Evolutionary conservation across 2,329 filamentous ascomycete genomes (phyloP), one percentile per base, ranked within the genome.

Genomic region (Orbilia quercus): DNA sequence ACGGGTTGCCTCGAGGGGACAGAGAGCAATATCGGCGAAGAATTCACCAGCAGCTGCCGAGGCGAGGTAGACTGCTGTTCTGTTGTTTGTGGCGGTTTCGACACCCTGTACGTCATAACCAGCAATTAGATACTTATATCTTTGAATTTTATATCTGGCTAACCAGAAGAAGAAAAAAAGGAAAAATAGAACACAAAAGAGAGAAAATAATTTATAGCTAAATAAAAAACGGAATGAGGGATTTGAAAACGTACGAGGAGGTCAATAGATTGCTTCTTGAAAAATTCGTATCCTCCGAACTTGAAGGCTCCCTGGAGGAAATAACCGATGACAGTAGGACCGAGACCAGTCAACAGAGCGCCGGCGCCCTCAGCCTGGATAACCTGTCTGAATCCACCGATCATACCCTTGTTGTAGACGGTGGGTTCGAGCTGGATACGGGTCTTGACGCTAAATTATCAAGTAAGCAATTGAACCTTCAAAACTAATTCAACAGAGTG

Each of bases 281-380:
- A 96, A 84, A 96, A 89, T 85, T 96, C 92, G 83, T 96, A 96
- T 82, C 92, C 92, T 82, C 92, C 92, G 82, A 95, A 95, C 85
- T 96, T 96, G 87, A 95, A 89, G 79, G 91, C 90, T 81, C 92
- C 91, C 85, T 96, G 91, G 79, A 96, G 89, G 89, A 96, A 96
- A 85, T 96, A 96, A 82, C 91, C 91, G 77, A 91, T 90, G 78
- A 89, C 88, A 80, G 91, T 96, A 79, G 91, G 92, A 78, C 92
- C 92, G 82, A 89, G 87, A 83, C 91, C 91, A 78, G 92, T 96
- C 82, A 91, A 85, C 79, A 96, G 88, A 82, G 91, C 92, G 82
- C 89, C 90, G 80, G 90, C 89, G 84, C 92, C 92, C 85, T 96
- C 92, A 78, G 88, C 90, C 79, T 86, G 84, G 82, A 96, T 86